Percentiles rank a stretch among this genome's conserved stretches.
These are phyloP conservation scores for Tolypocladium sp. DNA, from an alignment of 2,329 filamentous ascomycete species.

Conservation along the genomic window DNA sequence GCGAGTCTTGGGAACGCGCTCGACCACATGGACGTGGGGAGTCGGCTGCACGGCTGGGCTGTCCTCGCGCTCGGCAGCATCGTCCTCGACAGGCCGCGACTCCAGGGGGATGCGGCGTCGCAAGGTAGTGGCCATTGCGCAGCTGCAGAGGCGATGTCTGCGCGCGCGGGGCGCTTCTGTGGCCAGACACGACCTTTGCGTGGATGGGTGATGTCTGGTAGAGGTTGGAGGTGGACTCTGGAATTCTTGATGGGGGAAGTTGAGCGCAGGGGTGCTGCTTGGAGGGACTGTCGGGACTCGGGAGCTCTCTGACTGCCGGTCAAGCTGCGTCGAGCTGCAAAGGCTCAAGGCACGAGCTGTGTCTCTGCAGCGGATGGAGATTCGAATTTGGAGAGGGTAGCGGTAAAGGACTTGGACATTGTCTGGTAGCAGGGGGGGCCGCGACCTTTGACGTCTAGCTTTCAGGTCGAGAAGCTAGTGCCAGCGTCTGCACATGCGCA, in stretches of 20 bases:
- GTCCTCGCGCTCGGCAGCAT: slow-evolving; percentile 17
- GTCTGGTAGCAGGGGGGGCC: too few relatives aligned
- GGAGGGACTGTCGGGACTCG: neutral
- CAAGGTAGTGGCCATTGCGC: slow-evolving; percentile 21
- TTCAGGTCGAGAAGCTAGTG: too few relatives aligned
- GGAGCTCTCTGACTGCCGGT: neutral
- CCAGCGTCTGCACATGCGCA: too few relatives aligned
- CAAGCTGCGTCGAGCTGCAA: neutral
- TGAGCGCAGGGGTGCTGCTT: too few relatives aligned
- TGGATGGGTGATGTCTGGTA: neutral
- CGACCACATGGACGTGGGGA: slow-evolving; percentile 32
- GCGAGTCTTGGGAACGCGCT: slow-evolving; percentile 38
- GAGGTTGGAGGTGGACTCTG: neutral
- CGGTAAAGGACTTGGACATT: neutral
- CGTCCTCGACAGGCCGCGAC: slow-evolving; percentile 10
- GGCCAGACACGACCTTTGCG: neutral
- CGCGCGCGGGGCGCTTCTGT: neutral
- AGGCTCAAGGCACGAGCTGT: neutral
- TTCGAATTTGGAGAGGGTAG: neutral
- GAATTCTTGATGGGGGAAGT: too few relatives aligned
- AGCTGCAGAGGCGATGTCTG: neutral
- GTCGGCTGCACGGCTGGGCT: slow-evolving; percentile 14
- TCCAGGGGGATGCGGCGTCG: slow-evolving; percentile 21
- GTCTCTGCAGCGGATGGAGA: neutral
- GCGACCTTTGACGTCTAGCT: too few relatives aligned